These are phyloP conservation scores for Exophiala sp. DNA, from an alignment of 2,329 filamentous ascomycete species.

Conservation along the genomic window DNA sequence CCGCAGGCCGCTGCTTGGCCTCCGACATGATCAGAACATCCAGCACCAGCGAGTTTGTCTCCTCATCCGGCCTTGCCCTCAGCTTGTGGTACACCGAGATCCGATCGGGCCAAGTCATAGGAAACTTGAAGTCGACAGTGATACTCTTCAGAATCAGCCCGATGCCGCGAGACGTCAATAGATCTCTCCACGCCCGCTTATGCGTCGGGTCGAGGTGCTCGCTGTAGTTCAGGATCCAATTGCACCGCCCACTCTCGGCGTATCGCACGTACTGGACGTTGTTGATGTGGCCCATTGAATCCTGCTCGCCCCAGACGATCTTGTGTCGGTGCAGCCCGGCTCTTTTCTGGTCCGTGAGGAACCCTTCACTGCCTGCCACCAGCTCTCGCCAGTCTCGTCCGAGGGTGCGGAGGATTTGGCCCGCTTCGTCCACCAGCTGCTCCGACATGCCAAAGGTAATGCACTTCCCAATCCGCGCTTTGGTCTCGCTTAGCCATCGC, in stretches of 20 bases:
- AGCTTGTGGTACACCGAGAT: constrained; percentile 82
- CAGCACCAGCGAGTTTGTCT: constrained; percentile 51
- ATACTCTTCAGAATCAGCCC: constrained; percentile 77
- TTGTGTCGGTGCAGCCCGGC: constrained; percentile 59
- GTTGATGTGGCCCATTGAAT: constrained; percentile 66
- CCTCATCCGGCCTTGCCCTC: constrained; percentile 45
- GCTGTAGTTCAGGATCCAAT: constrained; percentile 69
- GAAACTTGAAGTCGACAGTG: constrained; percentile 80
- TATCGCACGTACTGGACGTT: constrained; percentile 79
- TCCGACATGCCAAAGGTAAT: constrained; percentile 64
- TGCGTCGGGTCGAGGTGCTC: constrained; percentile 56
- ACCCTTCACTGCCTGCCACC: constrained; percentile 69
- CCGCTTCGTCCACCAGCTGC: constrained; percentile 54
- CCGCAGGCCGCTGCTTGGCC: constrained; percentile 63
- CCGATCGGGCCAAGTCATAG: constrained; percentile 75
- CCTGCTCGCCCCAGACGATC: constrained; percentile 72
- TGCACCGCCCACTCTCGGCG: constrained; percentile 73
- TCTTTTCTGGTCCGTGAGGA: constrained; percentile 57
- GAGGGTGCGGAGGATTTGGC: constrained; percentile 54
- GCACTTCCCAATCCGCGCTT: constrained; percentile 64
- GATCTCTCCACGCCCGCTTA: constrained; percentile 58
- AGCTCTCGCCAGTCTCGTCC: constrained; percentile 65
- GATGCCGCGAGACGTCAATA: constrained; percentile 60
- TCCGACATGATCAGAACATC: constrained; percentile 68
- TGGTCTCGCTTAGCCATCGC: constrained; percentile 65